Evolutionary conservation across 495 filamentous ascomycete species (phyloP).

Genomic region (Talaromyces stipitatus): DNA sequence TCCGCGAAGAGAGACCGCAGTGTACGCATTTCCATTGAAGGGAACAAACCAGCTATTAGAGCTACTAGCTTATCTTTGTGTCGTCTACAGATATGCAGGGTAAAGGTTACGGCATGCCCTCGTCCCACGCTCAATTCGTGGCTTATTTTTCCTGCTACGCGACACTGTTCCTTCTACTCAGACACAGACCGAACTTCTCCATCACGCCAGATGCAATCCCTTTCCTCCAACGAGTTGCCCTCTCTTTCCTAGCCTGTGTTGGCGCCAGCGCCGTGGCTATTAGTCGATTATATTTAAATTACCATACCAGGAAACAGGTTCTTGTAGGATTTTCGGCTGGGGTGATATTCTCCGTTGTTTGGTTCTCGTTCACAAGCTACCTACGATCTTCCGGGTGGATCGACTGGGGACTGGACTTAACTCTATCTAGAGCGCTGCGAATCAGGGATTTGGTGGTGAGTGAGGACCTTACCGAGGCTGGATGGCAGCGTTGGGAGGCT

Average conservation of each 20-base stretch:
- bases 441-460: slow-evolving; percentile 78
- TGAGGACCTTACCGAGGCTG: slow-evolving; percentile 85
- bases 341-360: slow-evolving; percentile 58
- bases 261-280: slow-evolving; percentile 64
- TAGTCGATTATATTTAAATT: slow-evolving; percentile 83
- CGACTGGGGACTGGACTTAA: slow-evolving; percentile 62
- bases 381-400: slow-evolving; percentile 57
- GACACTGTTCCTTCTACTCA: slow-evolving; percentile 69
- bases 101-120: slow-evolving; percentile 99
- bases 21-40: slow-evolving; percentile 34
- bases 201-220: slow-evolving; percentile 34
- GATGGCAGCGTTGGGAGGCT: slow-evolving; percentile 86
- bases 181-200: slow-evolving; percentile 57
- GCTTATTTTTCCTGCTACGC: slow-evolving; percentile 81
- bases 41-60: neutral
- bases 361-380: slow-evolving; percentile 66
- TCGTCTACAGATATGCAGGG: slow-evolving; percentile 61
- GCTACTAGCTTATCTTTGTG: neutral
- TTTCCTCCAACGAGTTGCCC: slow-evolving; percentile 46
- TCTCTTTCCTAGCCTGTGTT: slow-evolving; percentile 48
- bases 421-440: slow-evolving; percentile 56
- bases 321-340: slow-evolving; percentile 70
- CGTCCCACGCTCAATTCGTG: slow-evolving; percentile 91
- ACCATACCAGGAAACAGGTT: slow-evolving; percentile 87
- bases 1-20: slow-evolving; percentile 83